These are phyloP conservation scores for Penstemon newberryi DNA, from an alignment of 257 asterid genomes.

Conservation along the genomic window DNA sequence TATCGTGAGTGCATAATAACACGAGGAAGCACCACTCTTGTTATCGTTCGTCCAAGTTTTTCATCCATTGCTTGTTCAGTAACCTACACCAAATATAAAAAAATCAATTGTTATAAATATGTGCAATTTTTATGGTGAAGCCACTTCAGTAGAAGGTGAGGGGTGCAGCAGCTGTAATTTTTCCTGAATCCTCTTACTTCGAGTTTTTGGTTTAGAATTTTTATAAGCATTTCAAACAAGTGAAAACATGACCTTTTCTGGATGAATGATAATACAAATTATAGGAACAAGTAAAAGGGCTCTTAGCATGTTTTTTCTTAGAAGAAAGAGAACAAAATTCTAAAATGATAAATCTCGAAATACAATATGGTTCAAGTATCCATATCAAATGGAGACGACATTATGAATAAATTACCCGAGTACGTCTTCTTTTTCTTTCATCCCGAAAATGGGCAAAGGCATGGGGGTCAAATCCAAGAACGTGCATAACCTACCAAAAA, in stretches of 20 bases:
- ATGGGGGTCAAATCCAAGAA: slow-evolving; percentile 96
- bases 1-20: slow-evolving; percentile 88
- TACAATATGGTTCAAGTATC: not conserved
- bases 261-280: not conserved
- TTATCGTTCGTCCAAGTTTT: slow-evolving; percentile 77
- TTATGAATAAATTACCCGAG: slow-evolving; percentile 48
- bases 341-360: not conserved
- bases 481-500: slow-evolving; percentile 76
- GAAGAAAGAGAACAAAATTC: not conserved
- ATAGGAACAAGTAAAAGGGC: not conserved
- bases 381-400: not conserved
- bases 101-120: not conserved
- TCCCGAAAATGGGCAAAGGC: slow-evolving; percentile 96
- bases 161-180: not conserved
- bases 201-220: not conserved
- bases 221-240: slow-evolving; percentile 11
- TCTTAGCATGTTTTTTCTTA: not conserved
- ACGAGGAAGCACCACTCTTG: slow-evolving; percentile 91
- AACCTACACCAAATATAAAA: slow-evolving; percentile 46
- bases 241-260: not conserved
- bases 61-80: slow-evolving; percentile 80
- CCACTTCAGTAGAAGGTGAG: not conserved
- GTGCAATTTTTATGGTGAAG: too few species aligned
- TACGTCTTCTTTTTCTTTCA: slow-evolving; percentile 88
- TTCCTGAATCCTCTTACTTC: slow-evolving; percentile 8